A percentile compares a stretch with the other conserved stretches of the same genome.
Conservation (phyloP, 2,329 filamentous ascomycete species). For the Penicillium sp. region DNA sequence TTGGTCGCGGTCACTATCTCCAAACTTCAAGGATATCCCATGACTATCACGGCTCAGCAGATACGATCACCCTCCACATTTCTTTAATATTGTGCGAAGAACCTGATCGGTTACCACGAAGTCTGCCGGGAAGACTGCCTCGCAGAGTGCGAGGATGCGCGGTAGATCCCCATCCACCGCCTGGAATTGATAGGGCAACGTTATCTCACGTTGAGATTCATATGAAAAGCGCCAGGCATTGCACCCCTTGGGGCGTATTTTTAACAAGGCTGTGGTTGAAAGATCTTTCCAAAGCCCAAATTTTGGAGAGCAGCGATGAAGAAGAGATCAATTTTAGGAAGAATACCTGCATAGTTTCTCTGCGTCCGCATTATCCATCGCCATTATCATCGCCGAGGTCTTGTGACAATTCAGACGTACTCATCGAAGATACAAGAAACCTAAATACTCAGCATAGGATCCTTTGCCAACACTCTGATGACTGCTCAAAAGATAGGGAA, state of each 20-base stretch:
- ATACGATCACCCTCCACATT: neutral
- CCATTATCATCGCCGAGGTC: neutral
- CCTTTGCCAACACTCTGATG: neutral
- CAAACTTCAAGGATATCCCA: constrained; percentile 1
- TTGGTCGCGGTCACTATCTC: neutral
- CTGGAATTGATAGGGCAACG: constrained; percentile 1
- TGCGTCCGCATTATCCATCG: neutral
- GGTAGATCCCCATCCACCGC: constrained; percentile 8
- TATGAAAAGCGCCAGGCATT: neutral
- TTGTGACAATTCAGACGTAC: neutral
- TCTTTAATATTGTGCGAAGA: constrained; percentile 6
- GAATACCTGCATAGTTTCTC: neutral
- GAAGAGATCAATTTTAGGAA: neutral
- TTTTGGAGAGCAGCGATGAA: neutral
- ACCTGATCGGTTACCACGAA: neutral
- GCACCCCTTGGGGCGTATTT: neutral
- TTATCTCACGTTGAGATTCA: constrained; percentile 7
- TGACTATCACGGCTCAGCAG: neutral
- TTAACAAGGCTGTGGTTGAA: constrained; percentile 6
- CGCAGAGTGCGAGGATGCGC: constrained; percentile 1
- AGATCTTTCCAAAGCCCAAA: neutral
- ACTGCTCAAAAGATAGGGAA: neutral
- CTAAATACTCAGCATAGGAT: neutral
- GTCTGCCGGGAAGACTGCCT: neutral
- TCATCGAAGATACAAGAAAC: neutral